Evolutionary conservation across 192 early-diverging fungal genomes (phyloP).

Genomic region (Coemansia sp.): DNA sequence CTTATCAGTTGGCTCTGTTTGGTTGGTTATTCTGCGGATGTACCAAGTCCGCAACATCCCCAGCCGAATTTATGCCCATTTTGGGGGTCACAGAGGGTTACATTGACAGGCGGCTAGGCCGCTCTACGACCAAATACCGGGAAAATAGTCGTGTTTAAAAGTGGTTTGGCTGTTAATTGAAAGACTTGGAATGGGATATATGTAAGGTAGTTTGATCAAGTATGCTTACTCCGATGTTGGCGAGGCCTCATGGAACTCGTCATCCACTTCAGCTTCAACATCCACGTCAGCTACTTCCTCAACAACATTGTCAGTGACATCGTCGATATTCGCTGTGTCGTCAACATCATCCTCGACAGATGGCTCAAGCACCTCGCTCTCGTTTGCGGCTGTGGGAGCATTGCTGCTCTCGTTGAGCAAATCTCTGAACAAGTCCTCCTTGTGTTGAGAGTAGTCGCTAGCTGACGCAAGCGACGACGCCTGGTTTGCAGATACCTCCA

Average conservation of each 20-base stretch:
- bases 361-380: constrained; percentile 7
- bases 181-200: background rate
- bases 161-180: background rate
- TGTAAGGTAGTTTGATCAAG: background rate
- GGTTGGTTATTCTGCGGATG: background rate
- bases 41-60: background rate
- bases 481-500: constrained; percentile 16
- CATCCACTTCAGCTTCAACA: constrained; percentile 21
- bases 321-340: background rate
- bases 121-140: background rate
- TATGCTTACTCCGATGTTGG: constrained; percentile 16
- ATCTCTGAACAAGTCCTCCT: constrained; percentile 25
- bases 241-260: constrained; percentile 50
- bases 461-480: background rate
- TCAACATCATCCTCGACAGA: background rate
- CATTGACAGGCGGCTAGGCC: background rate
- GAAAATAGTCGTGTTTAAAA: background rate
- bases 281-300: constrained; percentile 12
- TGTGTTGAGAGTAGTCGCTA: constrained; percentile 37
- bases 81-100: background rate
- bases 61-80: constrained; percentile 1
- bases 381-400: constrained; percentile 7
- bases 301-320: constrained; percentile 1
- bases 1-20: background rate
- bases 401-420: constrained; percentile 17